A percentile compares a stretch with the other conserved stretches of the same genome.
Conservation (phyloP, 1,139 yeast genomes). For the Suhomyces anneliseae region DNA sequence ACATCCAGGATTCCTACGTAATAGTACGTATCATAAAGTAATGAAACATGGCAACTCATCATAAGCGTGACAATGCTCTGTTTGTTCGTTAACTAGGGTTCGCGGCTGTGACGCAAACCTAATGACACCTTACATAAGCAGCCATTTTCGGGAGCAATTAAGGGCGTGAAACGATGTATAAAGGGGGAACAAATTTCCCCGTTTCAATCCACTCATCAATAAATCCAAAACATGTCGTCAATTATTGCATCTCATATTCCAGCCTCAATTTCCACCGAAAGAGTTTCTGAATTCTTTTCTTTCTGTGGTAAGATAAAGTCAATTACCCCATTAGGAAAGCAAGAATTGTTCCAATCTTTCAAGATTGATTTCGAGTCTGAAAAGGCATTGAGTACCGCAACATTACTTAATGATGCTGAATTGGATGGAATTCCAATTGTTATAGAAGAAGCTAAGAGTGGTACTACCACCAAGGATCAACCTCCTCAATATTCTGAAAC, state of each 20-base stretch:
- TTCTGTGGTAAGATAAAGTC: conserved; percentile 71
- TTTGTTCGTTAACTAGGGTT: background rate
- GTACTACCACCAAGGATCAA: conserved; percentile 15
- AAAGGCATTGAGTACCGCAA: conserved; percentile 72
- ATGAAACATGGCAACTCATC: background rate
- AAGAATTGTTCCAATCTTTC: conserved; percentile 35
- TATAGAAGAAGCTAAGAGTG: conserved; percentile 39
- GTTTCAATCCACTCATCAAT: background rate
- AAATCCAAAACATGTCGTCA: conserved; percentile 35
- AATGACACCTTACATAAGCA: background rate
- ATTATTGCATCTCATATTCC: conserved; percentile 66
- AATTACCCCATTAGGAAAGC: conserved; percentile 34
- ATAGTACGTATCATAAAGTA: background rate
- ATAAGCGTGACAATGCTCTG: background rate
- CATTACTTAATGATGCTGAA: conserved; percentile 72
- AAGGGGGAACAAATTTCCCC: no score
- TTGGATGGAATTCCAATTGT: conserved; percentile 57
- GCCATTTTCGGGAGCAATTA: background rate
- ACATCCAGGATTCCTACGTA: no score
- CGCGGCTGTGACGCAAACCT: background rate
- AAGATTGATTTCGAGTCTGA: conserved; percentile 56
- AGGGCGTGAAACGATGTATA: background rate
- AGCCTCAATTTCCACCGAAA: conserved; percentile 49
- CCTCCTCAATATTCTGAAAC: conserved; percentile 17
- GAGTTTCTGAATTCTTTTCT: conserved; percentile 67